Conservation (phyloP, 139 green algal genomes). For the Volvox africanus region DNA sequence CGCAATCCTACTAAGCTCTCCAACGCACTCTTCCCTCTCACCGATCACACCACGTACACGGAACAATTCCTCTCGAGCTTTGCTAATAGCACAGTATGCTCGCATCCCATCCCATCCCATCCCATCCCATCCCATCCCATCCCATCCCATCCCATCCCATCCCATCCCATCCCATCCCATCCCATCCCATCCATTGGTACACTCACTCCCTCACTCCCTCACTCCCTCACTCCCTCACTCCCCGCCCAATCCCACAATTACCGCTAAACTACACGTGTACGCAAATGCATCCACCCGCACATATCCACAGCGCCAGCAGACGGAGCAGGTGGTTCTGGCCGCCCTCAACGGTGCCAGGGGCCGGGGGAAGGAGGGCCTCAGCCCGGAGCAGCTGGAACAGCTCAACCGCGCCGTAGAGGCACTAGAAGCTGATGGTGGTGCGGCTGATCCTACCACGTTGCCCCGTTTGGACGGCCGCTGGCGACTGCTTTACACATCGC, state of each 20-base stretch:
- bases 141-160: too few species aligned
- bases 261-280: not conserved
- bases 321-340: slow-evolving; percentile 26
- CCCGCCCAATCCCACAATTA: not conserved
- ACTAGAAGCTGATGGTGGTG: slow-evolving; percentile 68
- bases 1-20: too few species aligned
- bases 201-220: too few species aligned
- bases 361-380: slow-evolving; percentile 76
- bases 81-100: too few species aligned
- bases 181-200: too few species aligned
- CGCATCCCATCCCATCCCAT: too few species aligned
- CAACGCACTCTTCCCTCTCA: too few species aligned
- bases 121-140: too few species aligned
- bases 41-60: too few species aligned
- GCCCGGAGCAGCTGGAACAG: slow-evolving; percentile 50
- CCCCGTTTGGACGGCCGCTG: slow-evolving; percentile 77
- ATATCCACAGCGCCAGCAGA: not conserved
- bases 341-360: slow-evolving; percentile 60
- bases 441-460: slow-evolving; percentile 62
- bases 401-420: slow-evolving; percentile 73
- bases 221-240: not conserved
- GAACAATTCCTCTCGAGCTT: too few species aligned
- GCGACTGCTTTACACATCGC: slow-evolving; percentile 89
- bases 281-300: too few species aligned
- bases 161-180: too few species aligned